phyloP scores from a whole-genome alignment of 352 stramenopile species.

The Aphanomyces stellatus region DNA sequence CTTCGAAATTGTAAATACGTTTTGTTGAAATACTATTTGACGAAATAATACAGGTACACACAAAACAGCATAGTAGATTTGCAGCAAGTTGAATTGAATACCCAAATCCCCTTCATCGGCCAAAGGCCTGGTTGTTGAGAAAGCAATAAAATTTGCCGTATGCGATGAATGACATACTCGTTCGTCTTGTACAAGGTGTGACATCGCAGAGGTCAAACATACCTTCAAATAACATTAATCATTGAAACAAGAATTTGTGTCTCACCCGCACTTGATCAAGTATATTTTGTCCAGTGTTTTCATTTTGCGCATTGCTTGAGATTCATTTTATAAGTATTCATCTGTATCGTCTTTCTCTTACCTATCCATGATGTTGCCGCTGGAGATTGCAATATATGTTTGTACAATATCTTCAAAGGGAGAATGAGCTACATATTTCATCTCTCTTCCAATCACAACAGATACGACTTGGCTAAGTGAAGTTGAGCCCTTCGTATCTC shows the following conservation, averaged over 20 bases:
- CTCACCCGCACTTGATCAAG: no score
- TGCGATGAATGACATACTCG: neutral
- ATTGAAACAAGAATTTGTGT: neutral
- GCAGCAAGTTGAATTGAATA: neutral
- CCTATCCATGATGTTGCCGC: neutral
- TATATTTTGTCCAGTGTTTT: no score
- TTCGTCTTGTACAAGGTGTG: neutral
- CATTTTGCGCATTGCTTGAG: no score
- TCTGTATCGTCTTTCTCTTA: neutral
- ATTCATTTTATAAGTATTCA: neutral
- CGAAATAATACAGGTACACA: conserved; percentile 12
- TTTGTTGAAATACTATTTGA: neutral
- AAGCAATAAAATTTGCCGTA: neutral
- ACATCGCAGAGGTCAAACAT: neutral
- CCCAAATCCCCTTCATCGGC: neutral
- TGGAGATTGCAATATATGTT: neutral
- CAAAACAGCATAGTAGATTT: neutral
- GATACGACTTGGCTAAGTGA: neutral
- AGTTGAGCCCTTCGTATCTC: neutral
- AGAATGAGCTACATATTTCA: neutral
- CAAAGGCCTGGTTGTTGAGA: neutral
- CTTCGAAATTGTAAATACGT: neutral
- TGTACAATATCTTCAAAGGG: neutral
- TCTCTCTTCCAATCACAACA: neutral
- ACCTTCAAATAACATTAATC: neutral